Conservation (phyloP, 108 stramenopile species). For the Schizochytrium sp. region DNA sequence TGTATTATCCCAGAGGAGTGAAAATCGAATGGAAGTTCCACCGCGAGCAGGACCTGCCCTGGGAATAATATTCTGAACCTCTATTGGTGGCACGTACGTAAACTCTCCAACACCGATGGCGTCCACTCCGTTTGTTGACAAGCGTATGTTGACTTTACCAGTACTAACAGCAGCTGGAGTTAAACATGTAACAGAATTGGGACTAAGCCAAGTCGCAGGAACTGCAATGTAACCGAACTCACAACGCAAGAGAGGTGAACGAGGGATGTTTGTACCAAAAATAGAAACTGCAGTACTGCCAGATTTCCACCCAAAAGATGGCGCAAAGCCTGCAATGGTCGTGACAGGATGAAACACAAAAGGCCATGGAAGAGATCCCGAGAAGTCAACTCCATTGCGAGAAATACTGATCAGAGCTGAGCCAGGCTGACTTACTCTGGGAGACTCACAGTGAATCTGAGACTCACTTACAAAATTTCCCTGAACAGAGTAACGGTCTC, state of each 20-base stretch:
- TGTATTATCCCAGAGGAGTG: neutral
- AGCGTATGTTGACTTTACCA: neutral
- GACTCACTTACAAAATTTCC: conserved; percentile 51
- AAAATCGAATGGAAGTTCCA: neutral
- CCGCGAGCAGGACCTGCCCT: neutral
- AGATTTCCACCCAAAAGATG: neutral
- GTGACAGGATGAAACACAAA: neutral
- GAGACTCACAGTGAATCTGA: conserved; percentile 55
- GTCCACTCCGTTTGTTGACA: conserved; percentile 31
- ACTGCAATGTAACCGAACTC: neutral
- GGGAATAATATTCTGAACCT: neutral
- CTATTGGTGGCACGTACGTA: neutral
- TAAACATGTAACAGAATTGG: neutral
- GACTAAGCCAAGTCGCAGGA: neutral
- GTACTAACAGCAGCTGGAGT: neutral
- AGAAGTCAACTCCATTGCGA: conserved; percentile 55
- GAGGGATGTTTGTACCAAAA: neutral
- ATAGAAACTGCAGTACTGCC: neutral
- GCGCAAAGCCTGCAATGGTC: neutral
- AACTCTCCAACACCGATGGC: neutral
- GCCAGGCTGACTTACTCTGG: neutral
- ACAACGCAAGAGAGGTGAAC: neutral
- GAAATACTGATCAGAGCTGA: neutral
- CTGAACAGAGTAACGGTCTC: neutral
- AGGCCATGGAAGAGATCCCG: neutral